Evolutionary conservation across 768 basidiomycete species (phyloP).

Genomic region (Agrocybe chaxingu): DNA sequence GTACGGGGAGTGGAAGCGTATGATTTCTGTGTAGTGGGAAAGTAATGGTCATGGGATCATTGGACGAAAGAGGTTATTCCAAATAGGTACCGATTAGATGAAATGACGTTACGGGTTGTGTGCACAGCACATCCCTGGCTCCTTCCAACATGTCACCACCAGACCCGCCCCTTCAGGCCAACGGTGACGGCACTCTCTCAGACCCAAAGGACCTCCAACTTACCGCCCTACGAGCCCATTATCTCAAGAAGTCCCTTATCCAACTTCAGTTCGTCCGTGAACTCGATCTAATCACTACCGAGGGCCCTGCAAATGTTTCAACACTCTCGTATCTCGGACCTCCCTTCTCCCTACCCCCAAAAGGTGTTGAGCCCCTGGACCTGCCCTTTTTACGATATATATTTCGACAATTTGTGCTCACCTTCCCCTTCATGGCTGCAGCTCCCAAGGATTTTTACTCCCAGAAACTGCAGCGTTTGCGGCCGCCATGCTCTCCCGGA

Average conservation of each 20-base stretch:
- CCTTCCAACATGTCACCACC: not conserved
- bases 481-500: conserved; percentile 75
- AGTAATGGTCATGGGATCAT: too few relatives aligned
- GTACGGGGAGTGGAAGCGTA: too few relatives aligned
- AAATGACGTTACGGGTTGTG: too few relatives aligned
- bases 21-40: too few relatives aligned
- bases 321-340: conserved; percentile 85
- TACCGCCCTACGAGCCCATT: conserved; percentile 91
- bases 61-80: too few relatives aligned
- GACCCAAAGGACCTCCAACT: conserved; percentile 31
- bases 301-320: conserved; percentile 36
- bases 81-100: too few relatives aligned
- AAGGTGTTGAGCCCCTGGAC: conserved; percentile 56
- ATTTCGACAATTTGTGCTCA: conserved; percentile 89
- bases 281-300: conserved; percentile 60
- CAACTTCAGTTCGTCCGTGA: conserved; percentile 84
- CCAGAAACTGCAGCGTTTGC: conserved; percentile 92
- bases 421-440: conserved; percentile 90
- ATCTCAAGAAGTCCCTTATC: conserved; percentile 95
- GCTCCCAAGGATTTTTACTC: conserved; percentile 93
- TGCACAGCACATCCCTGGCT: not conserved
- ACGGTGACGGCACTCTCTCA: conserved; percentile 4
- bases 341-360: conserved; percentile 76
- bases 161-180: not conserved
- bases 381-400: conserved; percentile 87